phyloP scores from a whole-genome alignment of 306 rosid genomes.

The Lathyrus aphaca region DNA sequence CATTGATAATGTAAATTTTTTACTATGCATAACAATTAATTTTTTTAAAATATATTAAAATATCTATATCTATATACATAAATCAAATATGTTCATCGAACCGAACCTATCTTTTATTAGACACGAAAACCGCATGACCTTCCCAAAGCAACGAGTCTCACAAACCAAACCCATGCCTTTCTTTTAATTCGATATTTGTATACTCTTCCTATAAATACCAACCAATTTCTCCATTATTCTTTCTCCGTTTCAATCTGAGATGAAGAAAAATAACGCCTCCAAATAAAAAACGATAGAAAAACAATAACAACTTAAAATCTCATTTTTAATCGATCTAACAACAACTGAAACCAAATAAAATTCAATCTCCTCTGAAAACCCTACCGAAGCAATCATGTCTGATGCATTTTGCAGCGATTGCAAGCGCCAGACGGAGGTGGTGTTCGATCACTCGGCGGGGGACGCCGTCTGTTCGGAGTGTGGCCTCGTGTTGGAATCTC shows the following conservation, averaged over 20 bases:
- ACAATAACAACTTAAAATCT: neutral
- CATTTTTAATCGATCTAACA: slow-evolving; percentile 2
- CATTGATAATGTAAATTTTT: too few species aligned
- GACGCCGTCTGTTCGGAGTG: slow-evolving; percentile 95
- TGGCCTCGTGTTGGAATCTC: slow-evolving; percentile 87
- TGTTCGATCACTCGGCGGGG: slow-evolving; percentile 90
- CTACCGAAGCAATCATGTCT: slow-evolving; percentile 52
- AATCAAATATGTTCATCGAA: neutral
- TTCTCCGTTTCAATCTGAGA: slow-evolving; percentile 1
- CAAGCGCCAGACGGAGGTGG: slow-evolving; percentile 93
- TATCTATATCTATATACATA: too few species aligned
- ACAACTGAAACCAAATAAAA: neutral
- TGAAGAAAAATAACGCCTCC: neutral
- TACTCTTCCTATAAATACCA: slow-evolving; percentile 25
- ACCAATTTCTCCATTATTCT: neutral
- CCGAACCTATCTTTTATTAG: neutral
- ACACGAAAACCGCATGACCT: slow-evolving; percentile 34
- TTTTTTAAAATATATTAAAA: too few species aligned
- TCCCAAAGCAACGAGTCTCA: slow-evolving; percentile 26
- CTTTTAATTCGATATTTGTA: neutral
- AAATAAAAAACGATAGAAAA: neutral
- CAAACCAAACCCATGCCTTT: neutral
- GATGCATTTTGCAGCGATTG: slow-evolving; percentile 90
- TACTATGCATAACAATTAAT: too few species aligned
- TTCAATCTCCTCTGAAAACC: slow-evolving; percentile 19